A percentile compares a stretch with the other conserved stretches of the same genome.
Conservation (phyloP, 768 basidiomycete genomes). For the Xerocomellus amylosporus region DNA sequence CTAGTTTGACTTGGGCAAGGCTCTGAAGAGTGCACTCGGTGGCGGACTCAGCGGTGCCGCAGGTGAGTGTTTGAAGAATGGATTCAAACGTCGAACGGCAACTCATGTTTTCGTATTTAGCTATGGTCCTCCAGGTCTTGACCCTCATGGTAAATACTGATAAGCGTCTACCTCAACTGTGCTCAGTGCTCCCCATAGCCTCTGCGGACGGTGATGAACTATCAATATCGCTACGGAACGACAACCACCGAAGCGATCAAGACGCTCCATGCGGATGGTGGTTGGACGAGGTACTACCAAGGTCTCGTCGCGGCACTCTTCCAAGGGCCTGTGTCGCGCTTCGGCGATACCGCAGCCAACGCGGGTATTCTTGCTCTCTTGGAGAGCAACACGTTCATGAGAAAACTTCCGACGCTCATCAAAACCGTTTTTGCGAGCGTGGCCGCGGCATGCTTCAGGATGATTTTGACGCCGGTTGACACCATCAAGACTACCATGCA, state of each 20-base stretch:
- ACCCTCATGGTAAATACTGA: conserved; percentile 61
- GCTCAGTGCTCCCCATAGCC: conserved; percentile 46
- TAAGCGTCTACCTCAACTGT: neutral
- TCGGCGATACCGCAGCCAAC: conserved; percentile 95
- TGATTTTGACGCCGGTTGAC: conserved; percentile 90
- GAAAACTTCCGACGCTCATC: conserved; percentile 54
- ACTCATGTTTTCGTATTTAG: conserved; percentile 35
- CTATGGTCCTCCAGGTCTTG: conserved; percentile 93
- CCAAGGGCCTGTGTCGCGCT: conserved; percentile 81
- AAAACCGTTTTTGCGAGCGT: conserved; percentile 80
- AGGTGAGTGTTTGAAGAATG: conserved; percentile 38
- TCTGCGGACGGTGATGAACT: conserved; percentile 97
- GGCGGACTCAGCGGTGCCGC: conserved; percentile 90
- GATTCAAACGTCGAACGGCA: neutral
- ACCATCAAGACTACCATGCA: conserved; percentile 96
- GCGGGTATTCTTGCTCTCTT: conserved; percentile 87
- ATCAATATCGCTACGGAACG: conserved; percentile 89
- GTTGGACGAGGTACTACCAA: conserved; percentile 82
- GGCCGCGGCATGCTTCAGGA: conserved; percentile 81
- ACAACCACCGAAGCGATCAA: conserved; percentile 59
- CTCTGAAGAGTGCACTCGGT: conserved; percentile 80
- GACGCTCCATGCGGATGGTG: conserved; percentile 76
- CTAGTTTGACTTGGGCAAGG: conserved; percentile 77
- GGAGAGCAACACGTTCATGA: conserved; percentile 70
- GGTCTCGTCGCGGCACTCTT: conserved; percentile 83